Conservation (phyloP, 1,139 yeast species). For the Nematodospora anomalae region DNA sequence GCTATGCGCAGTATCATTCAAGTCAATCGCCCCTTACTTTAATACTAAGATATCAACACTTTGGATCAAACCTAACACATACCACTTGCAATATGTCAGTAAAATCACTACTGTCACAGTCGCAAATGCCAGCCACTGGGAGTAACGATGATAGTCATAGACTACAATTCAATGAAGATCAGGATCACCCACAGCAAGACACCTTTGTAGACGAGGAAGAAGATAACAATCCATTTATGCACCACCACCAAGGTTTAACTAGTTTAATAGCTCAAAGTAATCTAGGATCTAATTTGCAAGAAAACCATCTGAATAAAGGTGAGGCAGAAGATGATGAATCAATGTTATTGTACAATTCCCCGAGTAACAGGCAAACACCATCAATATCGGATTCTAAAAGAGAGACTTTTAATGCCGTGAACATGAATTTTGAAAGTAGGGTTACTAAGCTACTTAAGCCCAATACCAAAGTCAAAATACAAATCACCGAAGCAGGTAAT, state of each 20-base stretch:
- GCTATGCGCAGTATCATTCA: too few species aligned
- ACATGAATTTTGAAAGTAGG: conserved; percentile 39
- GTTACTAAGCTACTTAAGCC: conserved; percentile 38
- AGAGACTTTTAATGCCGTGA: conserved; percentile 29
- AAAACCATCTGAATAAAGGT: background rate
- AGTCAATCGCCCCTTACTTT: too few species aligned
- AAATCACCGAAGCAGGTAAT: conserved; percentile 75
- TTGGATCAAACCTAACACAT: too few species aligned
- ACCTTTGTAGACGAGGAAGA: conserved; percentile 33
- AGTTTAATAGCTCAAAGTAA: conserved; percentile 20
- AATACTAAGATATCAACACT: too few species aligned
- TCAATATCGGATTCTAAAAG: conserved; percentile 7
- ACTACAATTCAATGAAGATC: conserved; percentile 9
- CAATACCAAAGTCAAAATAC: conserved; percentile 38
- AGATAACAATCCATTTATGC: conserved; percentile 50
- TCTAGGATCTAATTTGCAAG: background rate
- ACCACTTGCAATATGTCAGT: background rate
- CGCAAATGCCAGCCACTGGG: background rate
- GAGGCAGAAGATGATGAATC: conserved; percentile 27
- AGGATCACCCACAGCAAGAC: background rate
- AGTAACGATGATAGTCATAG: conserved; percentile 1
- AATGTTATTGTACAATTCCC: conserved; percentile 24
- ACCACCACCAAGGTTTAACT: conserved; percentile 34
- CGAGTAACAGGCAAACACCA: conserved; percentile 1
- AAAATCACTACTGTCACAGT: background rate